A percentile compares a stretch with the other conserved stretches of the same genome.
These are phyloP conservation scores for Aurantiochytrium sp. DNA, from an alignment of 108 stramenopile species.

Conservation along the genomic window DNA sequence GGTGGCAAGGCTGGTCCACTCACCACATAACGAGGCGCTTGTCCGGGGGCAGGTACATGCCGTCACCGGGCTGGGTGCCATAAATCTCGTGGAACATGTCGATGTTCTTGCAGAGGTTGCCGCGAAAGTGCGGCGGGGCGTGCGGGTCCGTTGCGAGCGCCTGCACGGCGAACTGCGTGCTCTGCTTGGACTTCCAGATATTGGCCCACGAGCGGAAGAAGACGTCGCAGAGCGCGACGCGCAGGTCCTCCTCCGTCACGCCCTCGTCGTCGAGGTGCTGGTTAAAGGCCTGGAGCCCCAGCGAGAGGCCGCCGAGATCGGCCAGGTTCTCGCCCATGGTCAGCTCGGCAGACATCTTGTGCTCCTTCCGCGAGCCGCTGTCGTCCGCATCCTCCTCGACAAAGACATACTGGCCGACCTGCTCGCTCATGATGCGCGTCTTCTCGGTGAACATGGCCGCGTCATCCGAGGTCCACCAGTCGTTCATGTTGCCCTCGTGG, in stretches of 20 bases:
- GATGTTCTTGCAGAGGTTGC: conserved; percentile 72
- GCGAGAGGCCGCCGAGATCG: conserved; percentile 62
- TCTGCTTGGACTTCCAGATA: conserved; percentile 52
- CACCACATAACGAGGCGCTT: conserved; percentile 76
- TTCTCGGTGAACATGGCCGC: conserved; percentile 24
- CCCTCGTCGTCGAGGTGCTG: conserved; percentile 33
- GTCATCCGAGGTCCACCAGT: conserved; percentile 74
- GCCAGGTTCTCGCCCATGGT: conserved; percentile 67
- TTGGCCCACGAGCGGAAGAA: conserved; percentile 5
- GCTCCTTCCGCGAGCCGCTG: conserved; percentile 37
- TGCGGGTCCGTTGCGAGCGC: conserved; percentile 75
- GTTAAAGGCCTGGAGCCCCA: conserved; percentile 49
- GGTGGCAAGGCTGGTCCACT: too few species aligned
- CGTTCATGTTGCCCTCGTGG: conserved; percentile 65
- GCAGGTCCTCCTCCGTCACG: not conserved
- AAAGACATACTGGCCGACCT: conserved; percentile 60
- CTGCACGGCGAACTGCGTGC: conserved; percentile 68
- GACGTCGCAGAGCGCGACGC: not conserved
- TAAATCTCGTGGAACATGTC: conserved; percentile 73
- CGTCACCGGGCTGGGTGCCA: conserved; percentile 44
- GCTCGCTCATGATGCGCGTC: conserved; percentile 70
- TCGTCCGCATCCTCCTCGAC: conserved; percentile 58
- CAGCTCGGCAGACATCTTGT: conserved; percentile 54
- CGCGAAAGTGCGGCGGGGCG: conserved; percentile 72
- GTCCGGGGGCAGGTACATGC: conserved; percentile 63